Evolutionary conservation across 192 early-diverging fungal genomes (phyloP).

Genomic region (Linnemannia elongata): DNA sequence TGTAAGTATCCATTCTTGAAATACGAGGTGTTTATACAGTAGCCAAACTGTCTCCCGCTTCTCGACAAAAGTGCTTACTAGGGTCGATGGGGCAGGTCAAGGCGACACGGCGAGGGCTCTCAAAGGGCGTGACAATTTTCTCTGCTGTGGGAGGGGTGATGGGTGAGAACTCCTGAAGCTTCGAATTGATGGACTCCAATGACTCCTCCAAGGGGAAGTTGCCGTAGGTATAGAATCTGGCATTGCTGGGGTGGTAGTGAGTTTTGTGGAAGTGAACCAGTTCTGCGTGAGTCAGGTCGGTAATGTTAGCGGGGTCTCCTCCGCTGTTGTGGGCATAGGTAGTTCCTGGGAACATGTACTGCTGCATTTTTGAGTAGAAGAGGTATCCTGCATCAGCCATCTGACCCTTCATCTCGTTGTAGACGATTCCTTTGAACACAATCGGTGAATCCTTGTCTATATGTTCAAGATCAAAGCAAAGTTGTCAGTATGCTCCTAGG

Average conservation of each 20-base stretch:
- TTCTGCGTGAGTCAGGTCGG: constrained; percentile 88
- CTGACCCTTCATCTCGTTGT: constrained; percentile 98
- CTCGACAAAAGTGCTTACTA: constrained; percentile 53
- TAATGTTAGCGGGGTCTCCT: constrained; percentile 90
- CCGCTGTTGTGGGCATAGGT: constrained; percentile 89
- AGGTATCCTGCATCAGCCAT: constrained; percentile 84
- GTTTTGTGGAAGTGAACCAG: constrained; percentile 86
- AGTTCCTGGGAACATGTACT: constrained; percentile 87
- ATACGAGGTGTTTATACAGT: neutral
- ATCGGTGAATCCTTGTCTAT: constrained; percentile 75
- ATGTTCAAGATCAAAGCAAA: neutral
- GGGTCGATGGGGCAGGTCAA: constrained; percentile 78
- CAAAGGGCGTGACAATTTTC: constrained; percentile 68
- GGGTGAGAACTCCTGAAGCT: constrained; percentile 70
- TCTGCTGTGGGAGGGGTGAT: constrained; percentile 61
- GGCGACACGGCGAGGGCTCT: constrained; percentile 60
- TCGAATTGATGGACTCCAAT: constrained; percentile 73
- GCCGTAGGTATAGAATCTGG: constrained; percentile 92
- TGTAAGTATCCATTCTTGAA: neutral
- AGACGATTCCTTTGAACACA: constrained; percentile 95
- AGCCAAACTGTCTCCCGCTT: neutral
- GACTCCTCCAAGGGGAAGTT: constrained; percentile 83
- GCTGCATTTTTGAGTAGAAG: constrained; percentile 81
- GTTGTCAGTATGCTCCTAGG: neutral
- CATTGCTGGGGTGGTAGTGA: constrained; percentile 95